phyloP scores from a whole-genome alignment of 2,329 filamentous ascomycete species.

The Rhynchosporium agropyri region DNA sequence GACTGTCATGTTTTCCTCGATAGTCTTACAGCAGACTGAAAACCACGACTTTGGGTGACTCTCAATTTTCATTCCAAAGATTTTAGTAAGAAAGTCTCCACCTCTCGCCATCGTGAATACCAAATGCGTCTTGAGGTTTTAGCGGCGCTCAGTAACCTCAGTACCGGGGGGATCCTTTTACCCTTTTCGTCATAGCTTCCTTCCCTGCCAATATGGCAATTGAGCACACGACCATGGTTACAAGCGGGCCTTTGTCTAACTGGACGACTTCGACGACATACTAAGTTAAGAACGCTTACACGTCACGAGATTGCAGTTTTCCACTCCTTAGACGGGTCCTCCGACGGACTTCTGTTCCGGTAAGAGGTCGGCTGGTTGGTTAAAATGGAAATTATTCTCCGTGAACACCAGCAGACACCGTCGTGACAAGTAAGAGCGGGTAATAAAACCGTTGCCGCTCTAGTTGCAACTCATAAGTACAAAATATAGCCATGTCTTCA shows the following conservation, averaged over 20 bases:
- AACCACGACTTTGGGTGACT: too few relatives aligned
- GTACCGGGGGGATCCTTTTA: constrained; percentile 16
- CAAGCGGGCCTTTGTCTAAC: constrained; percentile 2
- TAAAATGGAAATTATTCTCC: background rate
- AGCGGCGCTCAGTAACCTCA: constrained; percentile 1
- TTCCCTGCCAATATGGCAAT: constrained; percentile 14
- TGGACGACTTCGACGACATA: constrained; percentile 9
- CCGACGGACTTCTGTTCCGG: background rate
- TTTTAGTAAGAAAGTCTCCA: constrained; percentile 1
- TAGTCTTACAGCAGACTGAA: too few relatives aligned
- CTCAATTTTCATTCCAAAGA: too few relatives aligned
- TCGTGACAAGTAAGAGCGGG: too few relatives aligned
- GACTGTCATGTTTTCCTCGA: too few relatives aligned
- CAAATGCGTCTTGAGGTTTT: background rate
- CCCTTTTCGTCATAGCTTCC: constrained; percentile 15
- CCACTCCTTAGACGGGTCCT: background rate
- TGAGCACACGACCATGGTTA: constrained; percentile 17
- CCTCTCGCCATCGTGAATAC: constrained; percentile 5
- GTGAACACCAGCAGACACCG: background rate
- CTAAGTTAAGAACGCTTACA: constrained; percentile 15
- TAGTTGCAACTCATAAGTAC: background rate
- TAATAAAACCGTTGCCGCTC: background rate
- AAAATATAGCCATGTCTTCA: background rate
- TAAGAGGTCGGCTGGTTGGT: background rate
- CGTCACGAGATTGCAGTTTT: constrained; percentile 6